Evolutionary conservation across 2,329 filamentous ascomycete genomes (phyloP).

Genomic region (Boeremia lycopersici): DNA sequence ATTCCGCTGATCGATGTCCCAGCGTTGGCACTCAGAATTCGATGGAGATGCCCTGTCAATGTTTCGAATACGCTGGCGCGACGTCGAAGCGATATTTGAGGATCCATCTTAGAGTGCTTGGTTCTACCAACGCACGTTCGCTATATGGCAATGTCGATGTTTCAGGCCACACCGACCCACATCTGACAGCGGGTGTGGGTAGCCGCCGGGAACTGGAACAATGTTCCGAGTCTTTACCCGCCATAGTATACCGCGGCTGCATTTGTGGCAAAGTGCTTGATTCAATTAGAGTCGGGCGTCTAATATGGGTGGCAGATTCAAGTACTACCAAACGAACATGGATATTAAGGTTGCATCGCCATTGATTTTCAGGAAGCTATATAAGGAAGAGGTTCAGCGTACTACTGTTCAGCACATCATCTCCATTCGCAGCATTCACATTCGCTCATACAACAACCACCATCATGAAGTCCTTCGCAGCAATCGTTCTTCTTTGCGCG

Average conservation of each 20-base stretch:
- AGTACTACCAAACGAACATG: constrained; percentile 32
- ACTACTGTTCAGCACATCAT: not conserved
- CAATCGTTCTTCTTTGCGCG: constrained; percentile 39
- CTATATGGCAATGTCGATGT: constrained; percentile 28
- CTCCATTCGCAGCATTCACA: not conserved
- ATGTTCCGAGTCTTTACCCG: constrained; percentile 27
- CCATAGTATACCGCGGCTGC: constrained; percentile 27
- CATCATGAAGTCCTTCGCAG: constrained; percentile 44
- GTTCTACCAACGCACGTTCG: constrained; percentile 20
- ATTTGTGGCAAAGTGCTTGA: constrained; percentile 34
- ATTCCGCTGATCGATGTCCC: constrained; percentile 3
- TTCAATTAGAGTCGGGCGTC: constrained; percentile 29
- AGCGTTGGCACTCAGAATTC: not conserved
- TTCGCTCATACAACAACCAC: constrained; percentile 1
- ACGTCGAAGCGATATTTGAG: constrained; percentile 19
- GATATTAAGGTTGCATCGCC: not conserved
- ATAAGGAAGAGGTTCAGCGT: constrained; percentile 21
- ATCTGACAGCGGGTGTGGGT: constrained; percentile 17
- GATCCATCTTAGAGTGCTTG: constrained; percentile 32
- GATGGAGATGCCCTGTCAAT: not conserved
- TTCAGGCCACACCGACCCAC: constrained; percentile 18
- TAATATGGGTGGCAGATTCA: constrained; percentile 20
- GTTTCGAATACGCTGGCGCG: constrained; percentile 5
- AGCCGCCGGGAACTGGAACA: constrained; percentile 27
- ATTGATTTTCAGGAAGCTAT: constrained; percentile 17